Percentiles rank a stretch among this genome's conserved stretches.
Evolutionary conservation across 164 flowering plant genomes (phyloP).

Genomic region (Vitis rupestris): DNA sequence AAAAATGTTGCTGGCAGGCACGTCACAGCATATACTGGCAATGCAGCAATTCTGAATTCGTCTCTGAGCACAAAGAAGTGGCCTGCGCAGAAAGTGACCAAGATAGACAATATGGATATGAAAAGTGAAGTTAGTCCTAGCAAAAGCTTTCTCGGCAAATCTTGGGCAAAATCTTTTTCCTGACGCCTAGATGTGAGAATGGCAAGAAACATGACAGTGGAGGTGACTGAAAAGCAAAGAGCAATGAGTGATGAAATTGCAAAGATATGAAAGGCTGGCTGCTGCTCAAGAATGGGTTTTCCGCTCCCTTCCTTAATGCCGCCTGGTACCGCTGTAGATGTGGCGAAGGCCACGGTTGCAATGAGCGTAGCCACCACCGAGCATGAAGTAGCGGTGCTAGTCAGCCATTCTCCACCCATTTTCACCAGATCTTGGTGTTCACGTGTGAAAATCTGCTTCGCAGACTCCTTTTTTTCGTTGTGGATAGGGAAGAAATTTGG

Average conservation of each 20-base stretch:
- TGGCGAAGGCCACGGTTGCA: constrained; percentile 30
- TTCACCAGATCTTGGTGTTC: constrained; percentile 8
- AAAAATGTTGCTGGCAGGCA: constrained; percentile 12
- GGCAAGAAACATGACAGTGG: constrained; percentile 19
- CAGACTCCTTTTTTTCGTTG: constrained; percentile 15
- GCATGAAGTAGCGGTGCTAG: constrained; percentile 24
- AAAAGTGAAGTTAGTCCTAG: constrained; percentile 22
- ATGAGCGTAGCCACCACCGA: constrained; percentile 27
- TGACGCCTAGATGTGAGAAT: constrained; percentile 24
- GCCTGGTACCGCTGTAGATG: constrained; percentile 22
- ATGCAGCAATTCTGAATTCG: not conserved
- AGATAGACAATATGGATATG: constrained; percentile 18
- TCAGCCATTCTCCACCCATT: constrained; percentile 18
- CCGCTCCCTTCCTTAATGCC: constrained; percentile 18
- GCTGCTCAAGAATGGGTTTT: constrained; percentile 5
- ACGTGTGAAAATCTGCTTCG: constrained; percentile 12
- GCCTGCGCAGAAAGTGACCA: constrained; percentile 30
- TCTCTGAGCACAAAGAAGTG: constrained; percentile 12
- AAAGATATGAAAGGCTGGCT: constrained; percentile 17
- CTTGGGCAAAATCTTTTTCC: constrained; percentile 9
- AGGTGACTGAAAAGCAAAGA: constrained; percentile 23
- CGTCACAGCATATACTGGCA: constrained; percentile 7
- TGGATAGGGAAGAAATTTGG: not conserved
- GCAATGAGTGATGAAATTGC: constrained; percentile 23
- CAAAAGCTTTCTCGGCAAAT: constrained; percentile 23